Conservation (phyloP, 148 eudicot genomes). For the Vaccinium myrtillus region DNA sequence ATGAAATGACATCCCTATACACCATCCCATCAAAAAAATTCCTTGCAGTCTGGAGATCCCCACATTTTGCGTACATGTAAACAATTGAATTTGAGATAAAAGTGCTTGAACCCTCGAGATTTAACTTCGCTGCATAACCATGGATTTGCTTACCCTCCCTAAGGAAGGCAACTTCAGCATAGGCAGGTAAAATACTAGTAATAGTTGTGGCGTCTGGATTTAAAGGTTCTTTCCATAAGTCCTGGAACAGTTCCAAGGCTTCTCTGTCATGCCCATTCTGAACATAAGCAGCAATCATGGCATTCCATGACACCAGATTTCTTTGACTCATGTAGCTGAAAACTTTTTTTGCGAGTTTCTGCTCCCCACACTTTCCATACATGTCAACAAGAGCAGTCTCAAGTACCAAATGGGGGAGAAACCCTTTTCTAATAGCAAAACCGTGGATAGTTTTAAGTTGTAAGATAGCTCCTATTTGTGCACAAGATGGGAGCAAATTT, state of each 20-base stretch:
- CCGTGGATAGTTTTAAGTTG: constrained; percentile 56
- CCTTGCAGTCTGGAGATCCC: constrained; percentile 48
- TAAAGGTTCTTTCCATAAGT: constrained; percentile 26
- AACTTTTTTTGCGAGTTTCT: no score
- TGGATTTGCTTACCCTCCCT: constrained; percentile 69
- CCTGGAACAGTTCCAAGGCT: constrained; percentile 42
- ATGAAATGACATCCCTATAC: constrained; percentile 59
- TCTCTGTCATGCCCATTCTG: constrained; percentile 41
- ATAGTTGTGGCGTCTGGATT: constrained; percentile 56
- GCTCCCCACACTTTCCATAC: not conserved
- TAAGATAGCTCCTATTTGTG: constrained; percentile 40
- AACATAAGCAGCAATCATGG: constrained; percentile 57
- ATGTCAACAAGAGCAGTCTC: constrained; percentile 32
- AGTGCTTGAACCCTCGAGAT: constrained; percentile 20
- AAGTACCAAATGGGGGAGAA: constrained; percentile 7
- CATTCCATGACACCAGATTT: constrained; percentile 57
- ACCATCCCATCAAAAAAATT: constrained; percentile 41
- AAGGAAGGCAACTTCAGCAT: constrained; percentile 54
- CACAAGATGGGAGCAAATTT: constrained; percentile 65
- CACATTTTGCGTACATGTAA: constrained; percentile 73
- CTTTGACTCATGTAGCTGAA: constrained; percentile 13
- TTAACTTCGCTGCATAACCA: constrained; percentile 31
- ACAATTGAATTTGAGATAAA: constrained; percentile 49
- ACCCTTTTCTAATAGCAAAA: not conserved
- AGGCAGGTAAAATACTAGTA: constrained; percentile 53